phyloP scores from a whole-genome alignment of 495 filamentous ascomycete species.

The Xanthoparmelia taractica region DNA sequence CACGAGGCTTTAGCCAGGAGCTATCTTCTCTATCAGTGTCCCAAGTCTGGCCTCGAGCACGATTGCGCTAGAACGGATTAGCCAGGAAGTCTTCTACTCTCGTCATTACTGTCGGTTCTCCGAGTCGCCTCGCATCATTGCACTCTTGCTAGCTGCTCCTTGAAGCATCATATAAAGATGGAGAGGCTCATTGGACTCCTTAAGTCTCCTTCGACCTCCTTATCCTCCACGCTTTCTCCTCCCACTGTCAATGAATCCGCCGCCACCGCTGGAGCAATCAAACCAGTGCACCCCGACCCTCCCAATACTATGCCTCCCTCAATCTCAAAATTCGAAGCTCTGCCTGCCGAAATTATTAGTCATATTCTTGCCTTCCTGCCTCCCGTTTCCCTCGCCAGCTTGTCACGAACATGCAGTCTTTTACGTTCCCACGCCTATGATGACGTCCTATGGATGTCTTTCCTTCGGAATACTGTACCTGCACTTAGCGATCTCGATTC shows the following conservation, averaged over 20 bases:
- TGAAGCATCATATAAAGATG: slow-evolving; percentile 10
- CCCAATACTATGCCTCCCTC: neutral
- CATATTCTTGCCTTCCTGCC: slow-evolving; percentile 53
- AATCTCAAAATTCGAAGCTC: slow-evolving; percentile 25
- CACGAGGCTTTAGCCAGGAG: neutral
- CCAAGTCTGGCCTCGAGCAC: neutral
- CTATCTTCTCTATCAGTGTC: neutral
- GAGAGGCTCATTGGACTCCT: slow-evolving; percentile 13
- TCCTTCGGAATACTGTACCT: slow-evolving; percentile 57
- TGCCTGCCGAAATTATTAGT: slow-evolving; percentile 59
- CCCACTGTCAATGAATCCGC: neutral
- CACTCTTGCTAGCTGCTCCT: neutral
- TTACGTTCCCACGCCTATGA: slow-evolving; percentile 45
- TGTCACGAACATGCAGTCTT: slow-evolving; percentile 48
- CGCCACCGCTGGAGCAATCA: neutral
- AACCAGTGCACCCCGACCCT: neutral
- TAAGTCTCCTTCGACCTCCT: slow-evolving; percentile 9
- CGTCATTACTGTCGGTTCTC: slow-evolving; percentile 13
- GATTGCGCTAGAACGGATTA: slow-evolving; percentile 11
- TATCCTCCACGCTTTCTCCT: neutral
- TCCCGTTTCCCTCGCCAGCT: slow-evolving; percentile 46
- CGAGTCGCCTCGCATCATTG: neutral
- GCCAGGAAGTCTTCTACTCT: slow-evolving; percentile 8
- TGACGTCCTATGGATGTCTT: slow-evolving; percentile 55
- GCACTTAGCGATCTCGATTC: slow-evolving; percentile 31